Conservation (phyloP, 1,284 basidiomycete genomes). For the Cryptococcus sp. region DNA sequence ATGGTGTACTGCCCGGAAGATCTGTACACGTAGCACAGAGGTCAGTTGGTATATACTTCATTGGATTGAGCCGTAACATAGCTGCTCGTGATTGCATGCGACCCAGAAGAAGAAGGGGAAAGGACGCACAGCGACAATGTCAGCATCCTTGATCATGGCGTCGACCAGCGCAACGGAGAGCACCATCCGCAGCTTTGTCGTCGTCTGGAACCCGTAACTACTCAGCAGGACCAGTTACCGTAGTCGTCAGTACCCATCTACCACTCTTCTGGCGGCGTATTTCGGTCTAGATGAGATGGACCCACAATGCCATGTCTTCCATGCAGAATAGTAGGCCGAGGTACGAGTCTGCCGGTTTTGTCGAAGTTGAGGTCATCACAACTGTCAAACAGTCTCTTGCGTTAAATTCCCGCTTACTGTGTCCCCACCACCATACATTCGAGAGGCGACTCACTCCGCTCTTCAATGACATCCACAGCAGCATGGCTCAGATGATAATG, state of each 20-base stretch:
- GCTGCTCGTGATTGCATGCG: neutral
- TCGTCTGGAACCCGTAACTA: conserved; percentile 50
- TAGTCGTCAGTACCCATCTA: neutral
- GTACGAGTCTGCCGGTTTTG: conserved; percentile 45
- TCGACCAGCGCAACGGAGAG: conserved; percentile 48
- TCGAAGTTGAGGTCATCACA: conserved; percentile 43
- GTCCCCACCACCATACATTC: neutral
- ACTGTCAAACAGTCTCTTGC: conserved; percentile 19
- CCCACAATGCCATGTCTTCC: conserved; percentile 51
- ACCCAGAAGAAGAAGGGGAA: neutral
- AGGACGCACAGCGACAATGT: conserved; percentile 43
- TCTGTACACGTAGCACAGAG: conserved; percentile 13
- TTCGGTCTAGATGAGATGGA: conserved; percentile 2
- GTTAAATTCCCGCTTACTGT: neutral
- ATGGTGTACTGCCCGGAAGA: conserved; percentile 48
- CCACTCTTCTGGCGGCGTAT: no score
- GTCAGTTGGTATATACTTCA: no score
- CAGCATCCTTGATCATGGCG: conserved; percentile 49
- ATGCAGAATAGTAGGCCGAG: conserved; percentile 50
- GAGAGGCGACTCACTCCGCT: conserved; percentile 40
- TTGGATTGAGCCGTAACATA: no score
- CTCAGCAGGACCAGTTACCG: neutral
- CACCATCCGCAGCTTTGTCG: conserved; percentile 46
- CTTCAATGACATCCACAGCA: conserved; percentile 49
- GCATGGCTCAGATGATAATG: conserved; percentile 49